Evolutionary conservation across 2,329 filamentous ascomycete species (phyloP).

Genomic region (Escovopsis sp.): DNA sequence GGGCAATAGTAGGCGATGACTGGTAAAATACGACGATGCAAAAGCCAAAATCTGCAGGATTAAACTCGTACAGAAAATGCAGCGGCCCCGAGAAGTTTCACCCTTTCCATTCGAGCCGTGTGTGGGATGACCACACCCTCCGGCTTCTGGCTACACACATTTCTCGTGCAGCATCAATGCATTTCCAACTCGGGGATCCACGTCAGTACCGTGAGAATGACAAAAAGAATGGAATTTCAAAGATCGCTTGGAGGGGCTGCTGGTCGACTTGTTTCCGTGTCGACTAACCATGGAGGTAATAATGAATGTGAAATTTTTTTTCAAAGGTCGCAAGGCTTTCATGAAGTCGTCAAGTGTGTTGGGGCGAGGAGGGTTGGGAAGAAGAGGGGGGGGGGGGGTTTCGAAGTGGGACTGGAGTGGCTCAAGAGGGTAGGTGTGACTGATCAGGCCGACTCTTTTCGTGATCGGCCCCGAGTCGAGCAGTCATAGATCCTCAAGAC

Average conservation of each 20-base stretch:
- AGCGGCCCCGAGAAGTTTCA: constrained; percentile 2
- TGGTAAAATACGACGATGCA: neutral
- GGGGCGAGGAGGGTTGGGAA: neutral
- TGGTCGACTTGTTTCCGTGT: constrained; percentile 1
- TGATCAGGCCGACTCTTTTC: too few species aligned
- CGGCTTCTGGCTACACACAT: neutral
- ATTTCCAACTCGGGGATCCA: constrained; percentile 4
- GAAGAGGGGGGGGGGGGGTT: neutral
- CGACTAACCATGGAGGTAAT: constrained; percentile 3
- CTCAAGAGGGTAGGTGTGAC: too few species aligned
- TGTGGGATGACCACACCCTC: neutral
- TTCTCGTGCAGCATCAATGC: constrained; percentile 1
- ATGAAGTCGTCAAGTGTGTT: constrained; percentile 5
- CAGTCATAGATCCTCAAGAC: too few species aligned
- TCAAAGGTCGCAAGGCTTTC: constrained; percentile 1
- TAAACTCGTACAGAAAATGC: constrained; percentile 5
- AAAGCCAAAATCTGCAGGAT: constrained; percentile 3
- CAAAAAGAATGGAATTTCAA: constrained; percentile 2
- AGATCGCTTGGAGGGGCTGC: constrained; percentile 5
- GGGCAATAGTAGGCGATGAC: neutral
- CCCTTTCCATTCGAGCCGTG: neutral
- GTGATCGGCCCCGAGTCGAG: too few species aligned
- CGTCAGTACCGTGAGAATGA: neutral
- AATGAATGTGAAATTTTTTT: neutral
- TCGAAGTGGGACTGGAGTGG: neutral